Evolutionary conservation across 176 grass and related monocot genomes (phyloP), one percentile per base, ranked within the genome.

Genomic region (Rhipidocladum racemiflorum): DNA sequence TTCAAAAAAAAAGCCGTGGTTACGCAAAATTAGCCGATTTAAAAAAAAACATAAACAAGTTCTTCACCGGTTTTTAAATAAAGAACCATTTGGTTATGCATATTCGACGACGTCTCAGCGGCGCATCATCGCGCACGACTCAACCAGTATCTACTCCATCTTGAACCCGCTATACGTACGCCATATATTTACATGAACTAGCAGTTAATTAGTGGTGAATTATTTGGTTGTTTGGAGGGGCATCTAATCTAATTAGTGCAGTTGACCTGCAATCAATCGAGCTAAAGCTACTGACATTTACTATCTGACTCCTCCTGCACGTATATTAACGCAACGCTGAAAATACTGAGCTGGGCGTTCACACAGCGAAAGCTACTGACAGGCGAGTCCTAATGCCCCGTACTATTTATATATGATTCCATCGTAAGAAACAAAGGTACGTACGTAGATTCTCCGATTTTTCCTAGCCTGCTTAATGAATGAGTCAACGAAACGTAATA

Each of bases 331-430:
- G 23, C 21, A 36, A 17, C 10, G 53, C 28, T 62, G 83, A 78
- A 78, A 85, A 62, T 53, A 28, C 61, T 63, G 65, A 0, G 21
- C 74, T 16, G 1, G 5, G 83, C 13, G n/a, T 85, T 85, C 83
- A 85, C 65, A 85, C 16, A 39, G 54, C 38, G 83, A 71, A 85
- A 85, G 54, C 40, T 9, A 78, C 65, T 70, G 21, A 77, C 64
- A 21, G 5, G 1, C 60, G 14, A 84, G 28, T 38, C 63, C 17
- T 65, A 74, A 49, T 48, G 40, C 65, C 49, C 9, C 18, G 1
- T 16, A 24, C 21, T 5, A 3, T 25, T 3, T n/a, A n/a, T n/a
- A n/a, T 44, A 12, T 14, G n/a, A 40, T 42, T 51, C 17, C 39
- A 48, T 51, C 65, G 14, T 4, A 77, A 34, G 18, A n/a, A 61